These are phyloP conservation scores for Intubia oerlemansii DNA, from an alignment of 2,329 filamentous ascomycete species.

Conservation along the genomic window DNA sequence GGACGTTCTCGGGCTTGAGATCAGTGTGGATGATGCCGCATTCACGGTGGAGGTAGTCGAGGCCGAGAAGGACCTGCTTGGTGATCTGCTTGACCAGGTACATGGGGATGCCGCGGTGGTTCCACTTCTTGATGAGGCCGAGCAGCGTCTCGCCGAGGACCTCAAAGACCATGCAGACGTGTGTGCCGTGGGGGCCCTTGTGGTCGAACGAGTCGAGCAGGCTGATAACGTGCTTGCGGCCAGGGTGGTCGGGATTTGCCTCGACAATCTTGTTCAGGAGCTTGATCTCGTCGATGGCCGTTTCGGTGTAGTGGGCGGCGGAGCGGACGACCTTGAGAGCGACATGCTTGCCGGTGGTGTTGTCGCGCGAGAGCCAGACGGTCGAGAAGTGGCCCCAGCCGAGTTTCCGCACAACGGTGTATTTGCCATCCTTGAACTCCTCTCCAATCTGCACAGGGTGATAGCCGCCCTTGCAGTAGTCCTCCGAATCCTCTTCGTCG, in stretches of 20 bases:
- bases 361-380: constrained; percentile 70
- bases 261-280: constrained; percentile 90
- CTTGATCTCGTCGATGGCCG: constrained; percentile 97
- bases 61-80: constrained; percentile 84
- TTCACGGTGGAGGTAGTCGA: constrained; percentile 92
- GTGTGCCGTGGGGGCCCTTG: constrained; percentile 85
- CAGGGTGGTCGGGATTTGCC: constrained; percentile 85
- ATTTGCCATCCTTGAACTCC: constrained; percentile 93
- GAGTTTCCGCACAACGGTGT: constrained; percentile 87
- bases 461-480: constrained; percentile 98
- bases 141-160: constrained; percentile 88
- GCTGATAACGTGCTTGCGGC: constrained; percentile 86
- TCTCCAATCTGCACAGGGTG: constrained; percentile 89
- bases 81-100: constrained; percentile 95
- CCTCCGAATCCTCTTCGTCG: constrained; percentile 95
- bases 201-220: constrained; percentile 94
- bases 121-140: constrained; percentile 94
- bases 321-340: constrained; percentile 95
- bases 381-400: constrained; percentile 99
- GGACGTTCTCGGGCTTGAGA: constrained; percentile 89
- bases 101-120: constrained; percentile 93
- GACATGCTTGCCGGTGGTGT: constrained; percentile 76
- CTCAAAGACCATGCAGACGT: constrained; percentile 99
- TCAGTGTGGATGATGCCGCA: constrained; percentile 98
- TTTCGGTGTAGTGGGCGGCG: constrained; percentile 96